Evolutionary conservation across 1,284 basidiomycete species (phyloP).

Genomic region (Schizophyllum commune): DNA sequence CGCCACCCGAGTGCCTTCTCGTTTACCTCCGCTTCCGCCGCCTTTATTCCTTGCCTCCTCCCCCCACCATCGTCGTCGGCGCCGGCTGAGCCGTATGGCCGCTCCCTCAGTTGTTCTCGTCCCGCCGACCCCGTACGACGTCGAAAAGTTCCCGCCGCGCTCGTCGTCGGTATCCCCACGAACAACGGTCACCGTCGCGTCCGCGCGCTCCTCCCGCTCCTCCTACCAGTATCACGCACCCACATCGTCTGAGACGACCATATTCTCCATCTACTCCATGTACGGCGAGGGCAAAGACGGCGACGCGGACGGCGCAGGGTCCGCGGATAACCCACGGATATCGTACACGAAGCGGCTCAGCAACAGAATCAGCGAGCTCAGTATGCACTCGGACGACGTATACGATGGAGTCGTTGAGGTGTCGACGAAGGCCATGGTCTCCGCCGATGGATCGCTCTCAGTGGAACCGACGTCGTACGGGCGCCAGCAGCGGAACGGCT

Average conservation of each 20-base stretch:
- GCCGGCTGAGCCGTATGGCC: not conserved
- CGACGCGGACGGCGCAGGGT: slow-evolving; percentile 1
- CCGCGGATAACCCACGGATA: slow-evolving; percentile 15
- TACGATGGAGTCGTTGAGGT: slow-evolving; percentile 16
- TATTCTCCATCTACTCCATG: slow-evolving; percentile 78
- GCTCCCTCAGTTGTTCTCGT: slow-evolving; percentile 33
- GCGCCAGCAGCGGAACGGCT: not conserved
- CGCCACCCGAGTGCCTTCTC: too few species aligned
- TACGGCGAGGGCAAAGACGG: slow-evolving; percentile 43
- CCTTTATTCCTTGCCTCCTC: not conserved
- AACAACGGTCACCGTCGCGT: slow-evolving; percentile 6
- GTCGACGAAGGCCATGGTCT: slow-evolving; percentile 16
- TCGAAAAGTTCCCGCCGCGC: not conserved
- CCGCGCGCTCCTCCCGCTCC: slow-evolving; percentile 15
- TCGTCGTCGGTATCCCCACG: slow-evolving; percentile 6
- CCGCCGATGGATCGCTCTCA: slow-evolving; percentile 20
- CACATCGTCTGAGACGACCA: slow-evolving; percentile 49
- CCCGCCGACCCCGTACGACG: slow-evolving; percentile 29
- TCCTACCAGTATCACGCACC: slow-evolving; percentile 18
- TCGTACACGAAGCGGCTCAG: slow-evolving; percentile 21
- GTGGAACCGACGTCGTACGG: slow-evolving; percentile 19
- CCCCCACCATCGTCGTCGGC: not conserved
- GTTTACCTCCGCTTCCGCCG: not conserved
- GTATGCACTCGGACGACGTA: slow-evolving; percentile 17
- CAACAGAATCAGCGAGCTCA: slow-evolving; percentile 21